phyloP scores from a whole-genome alignment of 2,329 filamentous ascomycete species.

The Domatiomyces catenatus region DNA sequence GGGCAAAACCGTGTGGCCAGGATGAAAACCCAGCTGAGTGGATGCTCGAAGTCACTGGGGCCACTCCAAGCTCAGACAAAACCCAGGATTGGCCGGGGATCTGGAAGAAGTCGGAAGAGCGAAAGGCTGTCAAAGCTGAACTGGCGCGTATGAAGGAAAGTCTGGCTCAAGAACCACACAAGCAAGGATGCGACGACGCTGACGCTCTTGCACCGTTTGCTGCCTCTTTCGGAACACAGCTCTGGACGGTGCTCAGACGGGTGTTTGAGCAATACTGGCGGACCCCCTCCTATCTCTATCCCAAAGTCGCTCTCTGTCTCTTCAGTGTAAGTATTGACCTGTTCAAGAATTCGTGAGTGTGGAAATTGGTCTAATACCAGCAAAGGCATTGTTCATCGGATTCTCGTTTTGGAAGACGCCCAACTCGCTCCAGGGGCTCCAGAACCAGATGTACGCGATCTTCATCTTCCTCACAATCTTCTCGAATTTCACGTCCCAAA shows the following conservation, averaged over 20 bases:
- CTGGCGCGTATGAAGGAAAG: constrained; percentile 35
- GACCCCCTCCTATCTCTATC: constrained; percentile 56
- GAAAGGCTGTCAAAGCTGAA: constrained; percentile 39
- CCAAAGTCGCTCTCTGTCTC: constrained; percentile 37
- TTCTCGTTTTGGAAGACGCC: constrained; percentile 14
- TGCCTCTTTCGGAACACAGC: constrained; percentile 51
- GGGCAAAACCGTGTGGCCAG: constrained; percentile 47
- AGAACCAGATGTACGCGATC: constrained; percentile 17
- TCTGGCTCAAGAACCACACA: constrained; percentile 25
- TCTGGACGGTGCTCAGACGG: constrained; percentile 52
- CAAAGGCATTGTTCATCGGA: constrained; percentile 20
- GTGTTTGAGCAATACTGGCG: constrained; percentile 57
- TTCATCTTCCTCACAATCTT: constrained; percentile 17
- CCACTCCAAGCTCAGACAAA: constrained; percentile 42
- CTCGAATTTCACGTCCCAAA: constrained; percentile 26
- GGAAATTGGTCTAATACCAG: background rate
- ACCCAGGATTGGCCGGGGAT: constrained; percentile 46
- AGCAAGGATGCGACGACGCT: constrained; percentile 25
- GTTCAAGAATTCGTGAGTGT: too few relatives aligned
- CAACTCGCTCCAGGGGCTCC: constrained; percentile 15
- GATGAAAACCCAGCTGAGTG: constrained; percentile 62
- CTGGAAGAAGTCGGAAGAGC: constrained; percentile 45
- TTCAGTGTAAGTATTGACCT: constrained; percentile 5
- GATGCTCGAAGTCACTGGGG: constrained; percentile 23
- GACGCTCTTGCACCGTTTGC: constrained; percentile 56